These are phyloP conservation scores for Tardiomyces digboiensis DNA, from an alignment of 1,139 yeast genomes.

Conservation along the genomic window DNA sequence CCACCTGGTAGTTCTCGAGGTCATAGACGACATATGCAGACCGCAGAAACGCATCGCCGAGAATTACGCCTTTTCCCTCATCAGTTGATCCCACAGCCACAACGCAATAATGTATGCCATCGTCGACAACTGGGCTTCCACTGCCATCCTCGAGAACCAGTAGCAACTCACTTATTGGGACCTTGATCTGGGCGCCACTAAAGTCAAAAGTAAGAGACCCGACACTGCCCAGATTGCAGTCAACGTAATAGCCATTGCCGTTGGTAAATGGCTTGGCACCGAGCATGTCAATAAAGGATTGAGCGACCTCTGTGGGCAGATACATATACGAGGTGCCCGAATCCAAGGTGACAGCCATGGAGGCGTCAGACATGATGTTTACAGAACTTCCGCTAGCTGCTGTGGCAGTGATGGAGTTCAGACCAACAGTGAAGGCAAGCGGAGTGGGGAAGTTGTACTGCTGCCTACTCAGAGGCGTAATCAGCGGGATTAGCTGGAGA, in stretches of 20 bases:
- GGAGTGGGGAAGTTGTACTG: conserved; percentile 3
- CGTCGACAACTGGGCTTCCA: conserved; percentile 5
- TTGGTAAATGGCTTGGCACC: conserved; percentile 14
- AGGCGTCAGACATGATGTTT: conserved; percentile 2
- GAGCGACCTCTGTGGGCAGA: conserved; percentile 15
- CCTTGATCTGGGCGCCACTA: conserved; percentile 19
- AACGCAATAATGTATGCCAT: conserved; percentile 6
- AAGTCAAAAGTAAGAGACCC: conserved; percentile 19
- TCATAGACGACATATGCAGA: conserved; percentile 63
- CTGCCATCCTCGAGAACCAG: conserved; percentile 10
- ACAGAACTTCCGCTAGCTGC: conserved; percentile 4
- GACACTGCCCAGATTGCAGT: conserved; percentile 7
- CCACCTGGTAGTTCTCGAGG: conserved; percentile 47
- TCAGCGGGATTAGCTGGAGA: conserved; percentile 25
- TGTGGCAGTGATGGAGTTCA: conserved; percentile 7
- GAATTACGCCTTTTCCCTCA: conserved; percentile 15
- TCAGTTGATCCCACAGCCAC: neutral
- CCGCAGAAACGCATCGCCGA: conserved; percentile 62
- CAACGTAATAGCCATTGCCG: conserved; percentile 15
- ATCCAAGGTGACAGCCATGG: conserved; percentile 10
- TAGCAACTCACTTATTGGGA: conserved; percentile 19
- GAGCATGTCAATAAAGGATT: conserved; percentile 14
- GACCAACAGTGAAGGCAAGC: conserved; percentile 7
- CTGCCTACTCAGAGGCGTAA: conserved; percentile 1
- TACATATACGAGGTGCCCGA: conserved; percentile 13